These are phyloP conservation scores for Paratrimastix pyriformis DNA, from an alignment of 78 protist species.

Conservation along the genomic window DNA sequence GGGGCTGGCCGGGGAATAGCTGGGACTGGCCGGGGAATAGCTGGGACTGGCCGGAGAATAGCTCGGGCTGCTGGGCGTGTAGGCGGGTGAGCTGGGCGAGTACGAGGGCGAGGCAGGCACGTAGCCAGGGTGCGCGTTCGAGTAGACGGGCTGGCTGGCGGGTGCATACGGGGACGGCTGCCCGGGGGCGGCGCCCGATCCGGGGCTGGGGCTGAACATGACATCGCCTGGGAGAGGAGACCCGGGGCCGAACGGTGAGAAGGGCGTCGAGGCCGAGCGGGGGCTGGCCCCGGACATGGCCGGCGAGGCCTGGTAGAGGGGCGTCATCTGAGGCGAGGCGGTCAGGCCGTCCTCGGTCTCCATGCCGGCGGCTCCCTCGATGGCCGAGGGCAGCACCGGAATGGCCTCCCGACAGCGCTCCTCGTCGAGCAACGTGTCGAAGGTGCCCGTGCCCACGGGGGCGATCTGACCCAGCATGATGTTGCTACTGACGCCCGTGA, in stretches of 20 bases:
- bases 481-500: constrained; percentile 90
- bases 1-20: constrained; percentile 30
- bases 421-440: constrained; percentile 67
- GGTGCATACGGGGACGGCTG: not conserved
- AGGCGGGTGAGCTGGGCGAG: constrained; percentile 33
- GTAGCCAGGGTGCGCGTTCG: constrained; percentile 1
- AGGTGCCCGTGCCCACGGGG: constrained; percentile 82
- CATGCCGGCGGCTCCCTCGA: constrained; percentile 39
- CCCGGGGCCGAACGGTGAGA: not conserved
- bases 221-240: not conserved
- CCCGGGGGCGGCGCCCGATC: not conserved
- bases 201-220: not conserved
- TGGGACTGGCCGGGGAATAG: constrained; percentile 38
- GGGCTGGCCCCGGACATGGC: not conserved
- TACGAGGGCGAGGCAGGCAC: constrained; percentile 10
- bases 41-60: constrained; percentile 45
- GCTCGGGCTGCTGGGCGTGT: constrained; percentile 48
- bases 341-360: not conserved
- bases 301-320: not conserved
- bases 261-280: not conserved
- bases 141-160: not conserved
- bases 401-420: not conserved
- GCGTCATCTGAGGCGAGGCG: not conserved
- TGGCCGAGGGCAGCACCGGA: constrained; percentile 20
- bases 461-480: constrained; percentile 90